phyloP scores from a whole-genome alignment of 306 rosid genomes.

The Astragalus membranaceus region DNA sequence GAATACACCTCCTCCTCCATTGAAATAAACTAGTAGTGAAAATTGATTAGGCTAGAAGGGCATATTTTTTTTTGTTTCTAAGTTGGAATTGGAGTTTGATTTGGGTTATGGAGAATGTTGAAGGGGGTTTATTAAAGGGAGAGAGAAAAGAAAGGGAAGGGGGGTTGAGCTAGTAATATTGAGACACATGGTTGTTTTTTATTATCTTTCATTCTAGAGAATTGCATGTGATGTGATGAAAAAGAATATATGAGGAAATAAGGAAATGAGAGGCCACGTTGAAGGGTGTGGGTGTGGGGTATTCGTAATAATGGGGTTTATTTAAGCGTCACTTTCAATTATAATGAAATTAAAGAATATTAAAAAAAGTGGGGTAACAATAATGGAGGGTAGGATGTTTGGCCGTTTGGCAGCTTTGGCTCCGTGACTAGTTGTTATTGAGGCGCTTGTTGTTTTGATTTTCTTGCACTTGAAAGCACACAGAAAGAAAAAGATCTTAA shows the following conservation, averaged over 20 bases:
- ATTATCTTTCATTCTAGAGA: neutral
- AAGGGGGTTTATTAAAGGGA: neutral
- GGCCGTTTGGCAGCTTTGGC: neutral
- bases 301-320: too few relatives aligned
- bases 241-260: too few relatives aligned
- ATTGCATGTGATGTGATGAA: neutral
- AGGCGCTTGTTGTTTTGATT: neutral
- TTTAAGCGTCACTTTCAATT: too few relatives aligned
- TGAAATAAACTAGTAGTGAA: neutral
- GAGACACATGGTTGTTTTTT: neutral
- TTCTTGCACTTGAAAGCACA: neutral
- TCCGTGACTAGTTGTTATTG: neutral
- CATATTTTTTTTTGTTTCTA: neutral
- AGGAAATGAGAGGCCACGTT: neutral
- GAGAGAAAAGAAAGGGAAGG: neutral
- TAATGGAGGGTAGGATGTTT: neutral
- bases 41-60: neutral
- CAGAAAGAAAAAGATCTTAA: neutral
- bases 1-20: conserved; percentile 27
- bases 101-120: neutral
- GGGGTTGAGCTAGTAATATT: neutral
- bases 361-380: neutral
- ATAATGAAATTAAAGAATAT: neutral
- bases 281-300: neutral
- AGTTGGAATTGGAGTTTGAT: neutral